Evolutionary conservation across 23 red algal genomes (phyloP).

Genomic region (Agarophyton chilense): DNA sequence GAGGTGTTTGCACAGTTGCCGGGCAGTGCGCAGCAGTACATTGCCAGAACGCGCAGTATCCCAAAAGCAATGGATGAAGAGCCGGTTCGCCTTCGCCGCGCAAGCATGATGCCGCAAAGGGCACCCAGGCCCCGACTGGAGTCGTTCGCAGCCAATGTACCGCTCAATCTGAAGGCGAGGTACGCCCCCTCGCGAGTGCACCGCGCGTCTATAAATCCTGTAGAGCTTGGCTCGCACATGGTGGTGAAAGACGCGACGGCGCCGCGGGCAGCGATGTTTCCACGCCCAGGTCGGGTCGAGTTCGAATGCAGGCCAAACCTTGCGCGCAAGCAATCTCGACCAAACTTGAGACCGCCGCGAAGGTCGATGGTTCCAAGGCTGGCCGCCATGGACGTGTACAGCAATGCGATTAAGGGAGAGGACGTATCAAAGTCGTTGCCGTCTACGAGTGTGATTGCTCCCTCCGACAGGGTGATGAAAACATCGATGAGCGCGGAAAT

Average conservation of each 20-base stretch:
- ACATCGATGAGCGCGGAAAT: neutral
- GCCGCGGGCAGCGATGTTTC: neutral
- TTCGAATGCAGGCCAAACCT: neutral
- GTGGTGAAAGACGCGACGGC: neutral
- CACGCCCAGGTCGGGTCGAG: neutral
- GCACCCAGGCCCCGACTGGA: neutral
- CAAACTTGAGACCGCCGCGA: neutral
- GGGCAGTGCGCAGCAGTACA: neutral
- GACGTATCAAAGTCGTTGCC: neutral
- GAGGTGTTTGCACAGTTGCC: neutral
- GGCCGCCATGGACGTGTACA: neutral
- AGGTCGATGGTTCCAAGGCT: neutral
- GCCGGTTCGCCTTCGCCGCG: neutral
- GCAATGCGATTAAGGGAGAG: neutral
- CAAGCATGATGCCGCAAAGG: constrained; percentile 8
- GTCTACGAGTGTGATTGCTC: neutral
- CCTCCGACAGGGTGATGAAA: neutral
- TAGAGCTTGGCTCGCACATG: neutral
- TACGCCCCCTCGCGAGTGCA: constrained; percentile 4
- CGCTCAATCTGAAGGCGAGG: neutral
- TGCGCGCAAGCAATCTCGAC: neutral
- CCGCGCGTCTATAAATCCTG: constrained; percentile 1
- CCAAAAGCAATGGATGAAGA: neutral
- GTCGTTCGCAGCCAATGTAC: neutral
- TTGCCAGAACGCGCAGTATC: neutral